Evolutionary conservation across 2,329 filamentous ascomycete genomes (phyloP), one percentile per base, ranked within the genome.

Genomic region (Kalaharituber pfeilii): DNA sequence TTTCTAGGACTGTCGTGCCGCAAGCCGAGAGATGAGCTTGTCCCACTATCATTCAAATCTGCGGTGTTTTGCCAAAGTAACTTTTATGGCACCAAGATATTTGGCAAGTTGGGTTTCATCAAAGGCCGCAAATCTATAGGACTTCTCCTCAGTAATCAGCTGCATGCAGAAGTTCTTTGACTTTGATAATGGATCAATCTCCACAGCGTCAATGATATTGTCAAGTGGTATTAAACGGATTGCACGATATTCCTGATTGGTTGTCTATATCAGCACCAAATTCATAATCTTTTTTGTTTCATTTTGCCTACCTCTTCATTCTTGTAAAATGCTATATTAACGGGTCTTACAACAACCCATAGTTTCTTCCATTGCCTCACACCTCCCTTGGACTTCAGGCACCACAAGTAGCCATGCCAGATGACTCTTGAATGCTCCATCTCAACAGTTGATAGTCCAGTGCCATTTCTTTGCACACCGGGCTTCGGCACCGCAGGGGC

Each of bases 301-400:
- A 39, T 29, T 7, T 45, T n/a, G 50, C 39, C 20, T 57, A 63
- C 58, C 62, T 78, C 72, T 54, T 93, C 85, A 65, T 93, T 83
- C 68, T 95, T 95, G 74, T 98, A 98, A 25, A 96, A 76, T 15
- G 86, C 84, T 28, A 98, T 72, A 59, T 84, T 87, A 51, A 83
- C 81, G 1, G 86, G 82, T 28, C 91, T 84, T 51, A 98, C 75
- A 0, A 96, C 91, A 11, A 83, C 84, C 91, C 91, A 96, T 56
- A 87, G 76, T 63, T 86, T 82, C 72, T 94, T 95, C 91, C 91
- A 98, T 65, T 94, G 84, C 49, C 84, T 80, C 53, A 98, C 78
- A 7, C 87, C 86, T 22, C 82, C 76, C 64, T 86, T 88, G 58
- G 81, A 84, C 63, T 85, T 86, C 54, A 95, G 76, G 58, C 86